These are phyloP conservation scores for Anethum foeniculum DNA, from an alignment of 140 eudicot genomes.

Conservation along the genomic window DNA sequence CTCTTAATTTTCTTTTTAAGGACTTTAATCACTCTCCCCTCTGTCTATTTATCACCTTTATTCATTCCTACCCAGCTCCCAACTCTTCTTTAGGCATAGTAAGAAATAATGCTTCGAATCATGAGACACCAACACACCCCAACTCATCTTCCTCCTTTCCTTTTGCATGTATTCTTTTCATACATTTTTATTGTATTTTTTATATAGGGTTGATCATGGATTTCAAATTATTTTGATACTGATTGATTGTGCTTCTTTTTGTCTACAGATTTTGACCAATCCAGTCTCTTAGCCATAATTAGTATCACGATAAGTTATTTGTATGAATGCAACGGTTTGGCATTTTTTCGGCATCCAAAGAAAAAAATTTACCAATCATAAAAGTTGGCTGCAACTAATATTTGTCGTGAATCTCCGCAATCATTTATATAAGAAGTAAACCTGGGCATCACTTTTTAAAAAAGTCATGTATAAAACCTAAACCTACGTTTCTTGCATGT, in stretches of 20 bases:
- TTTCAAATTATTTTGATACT: background rate
- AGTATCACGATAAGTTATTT: background rate
- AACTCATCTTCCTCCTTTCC: background rate
- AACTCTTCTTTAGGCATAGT: slow-evolving; percentile 27
- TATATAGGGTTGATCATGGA: background rate
- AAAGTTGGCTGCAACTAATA: no score
- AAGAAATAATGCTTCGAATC: slow-evolving; percentile 25
- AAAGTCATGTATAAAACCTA: background rate
- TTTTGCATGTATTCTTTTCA: background rate
- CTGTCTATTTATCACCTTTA: background rate
- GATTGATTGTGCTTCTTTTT: background rate
- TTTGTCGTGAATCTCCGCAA: background rate
- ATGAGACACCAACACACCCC: slow-evolving; percentile 15
- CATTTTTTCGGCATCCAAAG: no score
- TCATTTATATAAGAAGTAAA: background rate
- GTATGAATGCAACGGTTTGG: no score
- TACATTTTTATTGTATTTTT: background rate
- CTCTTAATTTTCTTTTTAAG: background rate
- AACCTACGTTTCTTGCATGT: background rate
- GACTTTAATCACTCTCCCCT: slow-evolving; percentile 13
- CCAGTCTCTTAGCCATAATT: background rate
- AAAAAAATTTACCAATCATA: no score
- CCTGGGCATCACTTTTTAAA: background rate
- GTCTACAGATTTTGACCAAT: background rate
- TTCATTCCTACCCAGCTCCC: slow-evolving; percentile 7